Percentiles rank a stretch among this genome's conserved stretches.
Evolutionary conservation across 495 filamentous ascomycete genomes (phyloP).

Genomic region (Copromyces sp.): DNA sequence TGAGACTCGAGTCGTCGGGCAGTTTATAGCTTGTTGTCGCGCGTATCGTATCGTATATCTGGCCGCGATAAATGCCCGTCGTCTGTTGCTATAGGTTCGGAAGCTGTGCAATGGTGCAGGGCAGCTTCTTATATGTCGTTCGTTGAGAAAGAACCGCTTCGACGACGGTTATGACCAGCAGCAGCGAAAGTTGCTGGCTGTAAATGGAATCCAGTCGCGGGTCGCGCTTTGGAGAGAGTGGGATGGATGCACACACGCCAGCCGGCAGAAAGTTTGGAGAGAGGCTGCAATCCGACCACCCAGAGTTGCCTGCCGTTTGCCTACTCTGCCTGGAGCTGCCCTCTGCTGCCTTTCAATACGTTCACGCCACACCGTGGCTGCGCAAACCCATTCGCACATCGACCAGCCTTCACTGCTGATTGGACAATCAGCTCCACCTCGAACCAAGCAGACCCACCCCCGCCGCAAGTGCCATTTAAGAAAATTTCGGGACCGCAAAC

Average conservation of each 20-base stretch:
- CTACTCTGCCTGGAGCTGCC: background rate
- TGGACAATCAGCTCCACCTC: background rate
- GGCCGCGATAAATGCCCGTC: background rate
- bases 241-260: background rate
- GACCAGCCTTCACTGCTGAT: background rate
- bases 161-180: background rate
- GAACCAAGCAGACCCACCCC: background rate
- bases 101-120: background rate
- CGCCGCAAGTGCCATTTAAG: conserved; percentile 3
- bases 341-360: background rate
- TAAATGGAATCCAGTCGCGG: background rate
- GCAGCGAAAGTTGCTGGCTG: background rate
- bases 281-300: background rate
- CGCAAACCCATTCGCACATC: background rate
- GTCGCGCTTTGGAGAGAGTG: background rate
- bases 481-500: conserved; percentile 14
- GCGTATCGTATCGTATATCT: background rate
- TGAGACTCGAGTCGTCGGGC: background rate
- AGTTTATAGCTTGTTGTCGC: background rate
- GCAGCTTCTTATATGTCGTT: background rate
- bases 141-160: background rate
- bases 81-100: background rate
- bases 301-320: background rate
- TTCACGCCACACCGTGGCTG: background rate
- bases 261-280: background rate